Evolutionary conservation across 108 stramenopile species (phyloP), one percentile per base, ranked within the genome.

Genomic region (Nitzschia sp.): DNA sequence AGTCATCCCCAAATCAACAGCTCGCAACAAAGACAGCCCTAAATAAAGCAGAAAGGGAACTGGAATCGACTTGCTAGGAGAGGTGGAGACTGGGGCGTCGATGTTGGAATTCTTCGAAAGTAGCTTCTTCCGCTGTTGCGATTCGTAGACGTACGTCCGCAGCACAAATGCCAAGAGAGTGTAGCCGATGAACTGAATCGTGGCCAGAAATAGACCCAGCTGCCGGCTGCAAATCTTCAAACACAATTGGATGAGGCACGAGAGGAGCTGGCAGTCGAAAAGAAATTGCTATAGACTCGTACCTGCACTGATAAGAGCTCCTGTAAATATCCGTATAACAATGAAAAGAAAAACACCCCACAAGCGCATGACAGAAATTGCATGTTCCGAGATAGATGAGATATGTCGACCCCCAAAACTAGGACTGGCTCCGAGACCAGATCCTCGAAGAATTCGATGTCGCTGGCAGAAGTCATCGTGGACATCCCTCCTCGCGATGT

Each of bases 261-360:
- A n/a, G n/a, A n/a, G n/a, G n/a, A n/a, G n/a, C n/a, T n/a, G n/a
- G n/a, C n/a, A n/a, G n/a, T n/a, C n/a, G n/a, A n/a, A n/a, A n/a
- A n/a, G n/a, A n/a, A n/a, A n/a, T n/a, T n/a, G n/a, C n/a, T n/a
- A n/a, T n/a, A n/a, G n/a, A n/a, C n/a, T n/a, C n/a, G n/a, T n/a
- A n/a, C n/a, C n/a, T n/a, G n/a, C 8, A 96, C 95, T 23, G 79
- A 82, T 35, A 93, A 80, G 46, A 96, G 76, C 68, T 96, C 95
- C 68, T 96, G 95, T 41, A 96, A 59, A 64, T 83, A 96, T 22
- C 91, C 95, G 62, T 96, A 96, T 28, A 96, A 32, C 11, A 96
- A 66, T 21, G 83, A 82, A 63, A 92, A 96, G 52, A 53, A 58
- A 66, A 93, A 96, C 4, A 93, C 92, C 1, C 90, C 91, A 13